phyloP scores from a whole-genome alignment of 805 yeast species.

The Nakazawaea peltata region DNA sequence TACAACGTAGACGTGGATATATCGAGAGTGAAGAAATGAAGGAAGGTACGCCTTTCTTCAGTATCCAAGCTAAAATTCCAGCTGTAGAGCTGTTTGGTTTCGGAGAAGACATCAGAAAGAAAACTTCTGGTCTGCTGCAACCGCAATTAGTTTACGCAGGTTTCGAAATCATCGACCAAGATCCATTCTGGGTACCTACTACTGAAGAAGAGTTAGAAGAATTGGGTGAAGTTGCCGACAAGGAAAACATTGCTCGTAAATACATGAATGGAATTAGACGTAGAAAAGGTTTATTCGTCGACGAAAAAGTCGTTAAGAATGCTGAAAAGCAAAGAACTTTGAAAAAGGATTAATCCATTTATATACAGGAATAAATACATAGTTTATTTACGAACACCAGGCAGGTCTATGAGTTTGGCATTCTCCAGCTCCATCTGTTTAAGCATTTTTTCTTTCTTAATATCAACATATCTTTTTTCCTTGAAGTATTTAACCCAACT shows the following conservation, averaged over 20 bases:
- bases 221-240: slow-evolving; percentile 85
- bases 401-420: slow-evolving; percentile 21
- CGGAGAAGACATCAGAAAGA: slow-evolving; percentile 87
- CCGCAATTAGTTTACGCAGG: slow-evolving; percentile 93
- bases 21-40: slow-evolving; percentile 91
- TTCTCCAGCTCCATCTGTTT: slow-evolving; percentile 67
- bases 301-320: slow-evolving; percentile 81
- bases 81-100: slow-evolving; percentile 96
- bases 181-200: slow-evolving; percentile 99
- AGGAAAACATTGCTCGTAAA: slow-evolving; percentile 81
- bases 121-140: slow-evolving; percentile 93
- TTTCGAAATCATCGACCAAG: slow-evolving; percentile 76
- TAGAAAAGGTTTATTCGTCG: slow-evolving; percentile 84
- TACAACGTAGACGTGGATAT: slow-evolving; percentile 79
- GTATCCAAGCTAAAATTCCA: slow-evolving; percentile 77
- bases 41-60: slow-evolving; percentile 96
- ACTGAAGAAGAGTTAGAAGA: slow-evolving; percentile 95
- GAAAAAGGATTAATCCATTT: slow-evolving; percentile 45
- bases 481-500: slow-evolving; percentile 90
- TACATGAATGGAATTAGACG: slow-evolving; percentile 79
- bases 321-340: slow-evolving; percentile 93
- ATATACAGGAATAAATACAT: not conserved
- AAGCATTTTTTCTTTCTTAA: slow-evolving; percentile 59
- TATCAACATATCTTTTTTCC: slow-evolving; percentile 77
- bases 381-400: not conserved